Evolutionary conservation across 257 asterid species (phyloP), one percentile per base, ranked within the genome.

Genomic region (Plectranthus barbatus): DNA sequence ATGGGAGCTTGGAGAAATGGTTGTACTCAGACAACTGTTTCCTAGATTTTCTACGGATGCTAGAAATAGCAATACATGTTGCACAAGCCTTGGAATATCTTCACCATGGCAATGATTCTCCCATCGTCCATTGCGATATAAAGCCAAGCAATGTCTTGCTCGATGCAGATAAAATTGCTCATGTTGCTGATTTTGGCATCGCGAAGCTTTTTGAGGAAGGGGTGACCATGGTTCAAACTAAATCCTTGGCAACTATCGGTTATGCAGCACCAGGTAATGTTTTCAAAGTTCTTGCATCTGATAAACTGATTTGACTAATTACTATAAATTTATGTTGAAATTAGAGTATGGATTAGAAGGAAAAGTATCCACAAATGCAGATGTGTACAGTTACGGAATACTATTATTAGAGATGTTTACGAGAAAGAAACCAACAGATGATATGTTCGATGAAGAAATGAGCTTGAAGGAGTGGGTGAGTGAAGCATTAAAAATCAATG

Each of bases 341-440:
- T 4, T 40, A 60, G 66, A 60, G 66, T 60, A 60, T 4, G 66
- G 66, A 24, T n/a, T 39, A 3, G 66, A 60, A 44, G 66, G 66
- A 6, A 60, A 14, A 42, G 54, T 60, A 9, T 60, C 66, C 2
- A 23, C 42, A 0, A 60, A 20, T 14, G 42, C 24, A 0, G 66
- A 60, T n/a, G 66, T 60, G 0, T 60, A 60, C 15, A 60, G 66
- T 14, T 60, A n/a, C 19, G 66, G 66, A 14, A 41, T 60, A 60
- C 0, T 60, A 54, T 9, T 60, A 54, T 1, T 60, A 7, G 66
- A 60, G 54, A 41, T 60, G 54, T 26, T 60, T n/a, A 60, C 66
- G 1, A 24, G 66, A 11, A 60, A 60, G 41, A 44, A 44, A 23
- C 66, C 66, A 0, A 60, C 54, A 5, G 66, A 60, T 10, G 54